These are phyloP conservation scores for Hypoxylon sp. DNA, from an alignment of 2,329 filamentous ascomycete genomes.

Conservation along the genomic window DNA sequence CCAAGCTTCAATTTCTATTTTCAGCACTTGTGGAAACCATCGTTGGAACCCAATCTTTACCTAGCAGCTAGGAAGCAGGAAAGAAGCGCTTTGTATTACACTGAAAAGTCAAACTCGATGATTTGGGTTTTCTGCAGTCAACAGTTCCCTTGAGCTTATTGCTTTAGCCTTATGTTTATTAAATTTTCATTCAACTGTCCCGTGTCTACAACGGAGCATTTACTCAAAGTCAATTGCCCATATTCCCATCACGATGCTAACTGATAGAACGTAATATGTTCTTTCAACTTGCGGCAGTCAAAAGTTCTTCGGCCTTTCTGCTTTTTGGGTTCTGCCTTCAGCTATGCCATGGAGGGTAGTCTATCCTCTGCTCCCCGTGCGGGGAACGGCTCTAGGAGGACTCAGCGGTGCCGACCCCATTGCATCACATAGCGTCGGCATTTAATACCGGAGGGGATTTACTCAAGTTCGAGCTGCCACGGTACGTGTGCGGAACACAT, in stretches of 20 bases:
- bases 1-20: conserved; percentile 3
- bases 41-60: neutral
- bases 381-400: conserved; percentile 30
- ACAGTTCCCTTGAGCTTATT: too few relatives aligned
- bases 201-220: too few relatives aligned
- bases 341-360: neutral
- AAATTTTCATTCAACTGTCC: too few relatives aligned
- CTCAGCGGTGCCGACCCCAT: conserved; percentile 32
- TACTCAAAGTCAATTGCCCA: neutral
- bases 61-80: neutral
- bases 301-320: neutral
- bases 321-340: conserved; percentile 1
- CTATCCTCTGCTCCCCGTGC: conserved; percentile 33
- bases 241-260: neutral
- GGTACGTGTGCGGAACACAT: conserved; percentile 18
- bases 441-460: conserved; percentile 30
- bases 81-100: neutral
- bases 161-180: too few relatives aligned
- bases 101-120: too few relatives aligned
- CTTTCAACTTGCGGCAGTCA: neutral
- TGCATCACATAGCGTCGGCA: conserved; percentile 39
- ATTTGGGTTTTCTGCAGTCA: too few relatives aligned
- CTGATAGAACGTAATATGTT: neutral
- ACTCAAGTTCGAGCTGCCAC: neutral
- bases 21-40: neutral